Evolutionary conservation across 176 grass and related monocot species (phyloP), one percentile per base, ranked within the genome.

Genomic region (Leersia perrieri): DNA sequence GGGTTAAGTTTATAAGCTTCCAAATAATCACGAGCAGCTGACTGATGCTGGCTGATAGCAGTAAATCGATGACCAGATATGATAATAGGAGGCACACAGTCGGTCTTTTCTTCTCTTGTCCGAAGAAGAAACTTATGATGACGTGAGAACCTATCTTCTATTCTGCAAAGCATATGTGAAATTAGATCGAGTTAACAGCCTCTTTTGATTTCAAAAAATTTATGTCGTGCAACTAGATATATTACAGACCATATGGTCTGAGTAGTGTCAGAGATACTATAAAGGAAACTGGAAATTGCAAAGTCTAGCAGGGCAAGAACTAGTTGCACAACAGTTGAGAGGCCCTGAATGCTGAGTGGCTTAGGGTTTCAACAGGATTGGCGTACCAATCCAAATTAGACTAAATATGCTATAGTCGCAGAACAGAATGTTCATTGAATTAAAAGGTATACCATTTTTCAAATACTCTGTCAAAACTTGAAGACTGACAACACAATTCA

Each of bases 1-100:
- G 95, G 90, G 40, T 95, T 88, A 74, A 98, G 42, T 78, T 93
- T 98, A 81, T 91, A 95, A 72, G 95, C 95, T 60, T 93, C 92
- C 74, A 98, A 88, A 70, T 98, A 98, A 84, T 98, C 95, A 25
- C 80, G 78, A 78, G 90, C 85, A 76, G 95, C 88, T 25, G 92
- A 72, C 81, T 98, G 95, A 82, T 95, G 95, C 60, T 95, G 95
- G 42, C 86, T 95, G 73, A 93, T 89, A 69, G 55, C 76, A 55
- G 88, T 98, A 89, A 93, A 98, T 69, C 88, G 95, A 87, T 98
- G 74, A 11, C 92, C 92, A 63, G 78, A 89, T 63, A 98, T 95
- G 49, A 98, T 62, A 70, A 93, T 88, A 74, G 92, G 92, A 55
- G 90, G 88, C 76, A 91, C 78, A 83, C 84, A 89, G 75, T 95